These are phyloP conservation scores for Aechmea fasciata DNA, from an alignment of 176 grass and related monocot genomes.

Conservation along the genomic window DNA sequence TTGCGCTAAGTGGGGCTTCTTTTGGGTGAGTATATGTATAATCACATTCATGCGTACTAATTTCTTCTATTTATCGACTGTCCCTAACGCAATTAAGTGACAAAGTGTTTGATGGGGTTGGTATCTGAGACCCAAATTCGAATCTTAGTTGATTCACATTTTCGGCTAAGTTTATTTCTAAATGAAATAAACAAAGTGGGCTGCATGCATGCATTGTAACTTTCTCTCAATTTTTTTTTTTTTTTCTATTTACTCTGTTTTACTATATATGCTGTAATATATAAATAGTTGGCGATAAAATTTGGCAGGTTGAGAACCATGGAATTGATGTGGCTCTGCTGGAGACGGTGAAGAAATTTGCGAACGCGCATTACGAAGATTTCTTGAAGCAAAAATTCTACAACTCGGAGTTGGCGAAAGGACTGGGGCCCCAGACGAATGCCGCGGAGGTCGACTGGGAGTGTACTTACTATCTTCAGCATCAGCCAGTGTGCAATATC, in stretches of 20 bases:
- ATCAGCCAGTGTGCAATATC: constrained; percentile 33
- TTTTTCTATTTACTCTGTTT: too few relatives aligned
- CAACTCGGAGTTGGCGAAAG: constrained; percentile 41
- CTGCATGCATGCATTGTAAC: too few relatives aligned
- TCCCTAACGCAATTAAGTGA: too few relatives aligned
- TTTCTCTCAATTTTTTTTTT: too few relatives aligned
- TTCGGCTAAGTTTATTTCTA: too few relatives aligned
- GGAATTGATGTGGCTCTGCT: constrained; percentile 56
- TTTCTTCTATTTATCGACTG: too few relatives aligned
- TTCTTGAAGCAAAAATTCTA: constrained; percentile 48
- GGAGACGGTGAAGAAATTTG: constrained; percentile 63
- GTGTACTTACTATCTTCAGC: constrained; percentile 62
- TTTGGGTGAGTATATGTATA: constrained; percentile 39
- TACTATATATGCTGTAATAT: too few relatives aligned
- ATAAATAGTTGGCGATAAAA: not conserved
- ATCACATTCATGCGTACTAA: too few relatives aligned
- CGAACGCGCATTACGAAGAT: constrained; percentile 58
- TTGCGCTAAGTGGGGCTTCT: constrained; percentile 67
- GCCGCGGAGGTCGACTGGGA: constrained; percentile 55
- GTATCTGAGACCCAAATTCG: too few relatives aligned
- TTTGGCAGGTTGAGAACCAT: constrained; percentile 69
- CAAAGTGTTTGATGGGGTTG: too few relatives aligned
- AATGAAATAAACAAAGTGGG: too few relatives aligned
- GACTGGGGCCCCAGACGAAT: constrained; percentile 13
- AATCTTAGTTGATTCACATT: too few relatives aligned